Percentiles rank a stretch among this genome's conserved stretches.
These are phyloP conservation scores for Ballota nigra DNA, from an alignment of 257 asterid genomes.

Conservation along the genomic window DNA sequence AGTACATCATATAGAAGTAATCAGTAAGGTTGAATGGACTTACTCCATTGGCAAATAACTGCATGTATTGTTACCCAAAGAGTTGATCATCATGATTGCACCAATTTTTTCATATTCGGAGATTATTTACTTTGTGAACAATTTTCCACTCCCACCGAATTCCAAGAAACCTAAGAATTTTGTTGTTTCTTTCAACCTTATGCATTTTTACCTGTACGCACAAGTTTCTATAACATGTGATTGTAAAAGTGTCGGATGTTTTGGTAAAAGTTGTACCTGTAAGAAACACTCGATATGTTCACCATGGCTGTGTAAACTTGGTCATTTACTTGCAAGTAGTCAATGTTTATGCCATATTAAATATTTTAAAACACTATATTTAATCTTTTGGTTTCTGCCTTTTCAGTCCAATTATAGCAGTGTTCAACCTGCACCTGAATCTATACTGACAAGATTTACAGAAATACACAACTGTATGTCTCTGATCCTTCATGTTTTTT, in stretches of 20 bases:
- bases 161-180: neutral
- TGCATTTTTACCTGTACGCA: neutral
- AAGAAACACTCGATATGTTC: neutral
- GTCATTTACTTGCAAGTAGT: too few species aligned
- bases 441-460: constrained; percentile 95
- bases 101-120: neutral
- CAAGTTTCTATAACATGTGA: neutral
- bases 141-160: neutral
- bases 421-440: constrained; percentile 99
- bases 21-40: neutral
- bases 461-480: constrained; percentile 93
- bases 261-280: neutral
- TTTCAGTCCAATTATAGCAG: constrained; percentile 94
- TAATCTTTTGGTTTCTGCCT: too few species aligned
- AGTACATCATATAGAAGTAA: neutral
- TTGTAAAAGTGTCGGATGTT: neutral
- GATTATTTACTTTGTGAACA: neutral
- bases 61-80: neutral
- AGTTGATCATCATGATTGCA: neutral
- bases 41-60: neutral
- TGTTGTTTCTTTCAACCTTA: neutral
- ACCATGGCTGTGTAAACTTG: neutral
- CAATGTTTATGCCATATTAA: too few species aligned
- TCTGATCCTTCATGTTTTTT: constrained; percentile 15
- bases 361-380: too few species aligned